These are phyloP conservation scores for Vitis hybrid DNA, from an alignment of 177 flowering plant species.

Conservation along the genomic window DNA sequence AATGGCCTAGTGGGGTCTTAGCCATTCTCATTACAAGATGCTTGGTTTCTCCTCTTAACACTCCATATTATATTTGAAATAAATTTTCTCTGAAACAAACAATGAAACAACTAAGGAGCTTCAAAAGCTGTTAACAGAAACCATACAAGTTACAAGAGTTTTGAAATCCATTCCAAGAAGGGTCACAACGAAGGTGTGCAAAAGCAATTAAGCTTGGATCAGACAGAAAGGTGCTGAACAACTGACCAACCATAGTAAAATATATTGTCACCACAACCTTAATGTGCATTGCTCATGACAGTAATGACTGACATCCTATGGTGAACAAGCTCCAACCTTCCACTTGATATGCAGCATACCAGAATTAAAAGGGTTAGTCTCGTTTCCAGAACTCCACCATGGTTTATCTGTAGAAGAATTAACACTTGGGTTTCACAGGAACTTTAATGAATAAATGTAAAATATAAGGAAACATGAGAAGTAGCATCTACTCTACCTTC, in stretches of 20 bases:
- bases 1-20: too few species aligned
- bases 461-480: not conserved
- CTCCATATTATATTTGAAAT: too few species aligned
- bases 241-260: constrained; percentile 51
- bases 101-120: not conserved
- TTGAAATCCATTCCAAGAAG: constrained; percentile 50
- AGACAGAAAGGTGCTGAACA: constrained; percentile 88
- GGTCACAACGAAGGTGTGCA: constrained; percentile 83
- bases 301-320: constrained; percentile 84
- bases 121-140: not conserved
- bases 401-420: constrained; percentile 58
- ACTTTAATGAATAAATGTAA: not conserved
- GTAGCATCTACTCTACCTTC: constrained; percentile 48
- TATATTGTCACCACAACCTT: constrained; percentile 38
- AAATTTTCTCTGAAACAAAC: not conserved
- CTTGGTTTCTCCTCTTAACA: too few species aligned
- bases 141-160: not conserved
- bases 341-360: constrained; percentile 86
- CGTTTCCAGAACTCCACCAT: constrained; percentile 77
- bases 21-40: too few species aligned
- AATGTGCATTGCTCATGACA: constrained; percentile 89
- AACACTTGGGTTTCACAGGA: not conserved
- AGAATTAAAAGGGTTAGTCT: constrained; percentile 76
- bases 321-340: constrained; percentile 95
- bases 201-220: constrained; percentile 95